Evolutionary conservation across 2,329 filamentous ascomycete genomes (phyloP).

Genomic region (Fusarium lateritium): DNA sequence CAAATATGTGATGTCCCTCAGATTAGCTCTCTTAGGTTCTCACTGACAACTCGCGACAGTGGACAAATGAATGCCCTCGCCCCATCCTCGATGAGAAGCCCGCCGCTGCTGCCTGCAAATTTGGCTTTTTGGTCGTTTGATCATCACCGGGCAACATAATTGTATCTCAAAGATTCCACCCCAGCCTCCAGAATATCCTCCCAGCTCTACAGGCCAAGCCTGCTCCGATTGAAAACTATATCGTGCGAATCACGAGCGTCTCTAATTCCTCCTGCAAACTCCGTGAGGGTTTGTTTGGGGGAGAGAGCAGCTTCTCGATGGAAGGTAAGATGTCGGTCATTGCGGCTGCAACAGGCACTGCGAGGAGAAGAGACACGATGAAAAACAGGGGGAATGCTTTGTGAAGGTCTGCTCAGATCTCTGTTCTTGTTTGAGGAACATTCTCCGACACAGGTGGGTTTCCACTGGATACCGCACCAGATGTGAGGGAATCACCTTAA

Average conservation of each 20-base stretch:
- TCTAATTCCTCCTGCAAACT: slow-evolving; percentile 4
- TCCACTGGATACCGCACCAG: slow-evolving; percentile 30
- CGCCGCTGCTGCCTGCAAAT: slow-evolving; percentile 66
- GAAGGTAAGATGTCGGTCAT: slow-evolving; percentile 53
- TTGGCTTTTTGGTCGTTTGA: slow-evolving; percentile 70
- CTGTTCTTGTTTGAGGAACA: slow-evolving; percentile 61
- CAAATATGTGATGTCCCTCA: slow-evolving; percentile 59
- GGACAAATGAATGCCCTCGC: slow-evolving; percentile 19
- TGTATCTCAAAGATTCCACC: slow-evolving; percentile 25
- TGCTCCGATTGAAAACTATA: slow-evolving; percentile 71
- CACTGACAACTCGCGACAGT: slow-evolving; percentile 62
- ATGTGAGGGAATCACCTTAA: slow-evolving; percentile 38
- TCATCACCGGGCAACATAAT: slow-evolving; percentile 63
- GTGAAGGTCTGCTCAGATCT: slow-evolving; percentile 62
- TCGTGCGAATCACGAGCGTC: slow-evolving; percentile 52
- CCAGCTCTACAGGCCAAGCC: slow-evolving; percentile 49
- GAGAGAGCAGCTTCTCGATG: slow-evolving; percentile 40
- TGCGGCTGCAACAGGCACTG: slow-evolving; percentile 51
- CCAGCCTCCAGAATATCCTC: neutral
- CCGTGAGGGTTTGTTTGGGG: neutral
- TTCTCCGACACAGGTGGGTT: slow-evolving; percentile 30
- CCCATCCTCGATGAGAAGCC: slow-evolving; percentile 25
- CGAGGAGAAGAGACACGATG: slow-evolving; percentile 7
- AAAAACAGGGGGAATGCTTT: slow-evolving; percentile 5
- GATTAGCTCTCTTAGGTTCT: slow-evolving; percentile 72